A percentile compares a stretch with the other conserved stretches of the same genome.
Evolutionary conservation across 2,329 filamentous ascomycete species (phyloP).

Genomic region (Diplodia mutila): DNA sequence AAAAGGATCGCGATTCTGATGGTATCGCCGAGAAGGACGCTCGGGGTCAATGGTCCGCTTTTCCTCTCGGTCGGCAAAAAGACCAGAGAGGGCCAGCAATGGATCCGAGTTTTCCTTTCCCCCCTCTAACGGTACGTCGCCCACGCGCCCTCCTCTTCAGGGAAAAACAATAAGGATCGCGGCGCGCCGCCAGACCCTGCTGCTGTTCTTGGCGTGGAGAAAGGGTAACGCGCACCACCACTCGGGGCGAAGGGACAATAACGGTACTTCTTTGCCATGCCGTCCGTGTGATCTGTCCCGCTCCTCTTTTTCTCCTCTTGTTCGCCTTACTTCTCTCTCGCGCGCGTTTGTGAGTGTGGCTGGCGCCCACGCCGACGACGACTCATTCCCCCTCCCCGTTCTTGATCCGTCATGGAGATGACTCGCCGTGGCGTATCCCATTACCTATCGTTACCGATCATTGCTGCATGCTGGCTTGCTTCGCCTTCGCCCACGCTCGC

Average conservation of each 20-base stretch:
- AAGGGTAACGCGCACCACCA: not conserved
- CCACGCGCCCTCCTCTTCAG: not conserved
- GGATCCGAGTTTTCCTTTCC: slow-evolving; percentile 15
- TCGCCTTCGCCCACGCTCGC: not conserved
- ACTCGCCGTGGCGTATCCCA: not conserved
- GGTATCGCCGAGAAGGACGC: not conserved
- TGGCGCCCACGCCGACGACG: not conserved
- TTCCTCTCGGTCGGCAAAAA: not conserved
- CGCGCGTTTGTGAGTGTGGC: not conserved
- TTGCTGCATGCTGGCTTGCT: slow-evolving; percentile 1
- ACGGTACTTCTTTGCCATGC: not conserved
- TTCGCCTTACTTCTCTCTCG: too few species aligned
- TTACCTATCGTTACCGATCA: not conserved
- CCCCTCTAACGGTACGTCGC: too few species aligned
- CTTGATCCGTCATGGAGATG: not conserved
- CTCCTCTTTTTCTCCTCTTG: not conserved
- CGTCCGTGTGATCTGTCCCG: not conserved
- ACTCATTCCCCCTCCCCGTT: not conserved
- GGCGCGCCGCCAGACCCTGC: not conserved
- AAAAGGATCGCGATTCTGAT: not conserved
- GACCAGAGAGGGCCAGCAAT: slow-evolving; percentile 2
- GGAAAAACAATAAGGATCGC: not conserved
- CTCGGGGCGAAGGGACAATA: not conserved
- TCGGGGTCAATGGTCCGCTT: not conserved
- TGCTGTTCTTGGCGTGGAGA: slow-evolving; percentile 7